These are phyloP conservation scores for Hirschfeldia incana DNA, from an alignment of 345 rosid genomes.

Conservation along the genomic window DNA sequence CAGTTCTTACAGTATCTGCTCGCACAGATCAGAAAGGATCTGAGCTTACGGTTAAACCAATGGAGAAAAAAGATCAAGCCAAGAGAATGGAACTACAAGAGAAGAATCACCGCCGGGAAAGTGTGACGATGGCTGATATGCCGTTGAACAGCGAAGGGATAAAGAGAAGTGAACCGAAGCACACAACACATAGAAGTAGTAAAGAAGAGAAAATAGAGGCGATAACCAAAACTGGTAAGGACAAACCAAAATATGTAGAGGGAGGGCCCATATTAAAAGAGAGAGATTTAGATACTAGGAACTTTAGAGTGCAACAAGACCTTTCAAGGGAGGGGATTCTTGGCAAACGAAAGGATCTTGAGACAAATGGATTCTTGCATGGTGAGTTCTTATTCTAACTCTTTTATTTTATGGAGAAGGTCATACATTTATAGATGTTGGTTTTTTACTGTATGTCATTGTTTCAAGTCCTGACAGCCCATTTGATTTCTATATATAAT, in stretches of 20 bases:
- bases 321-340: constrained; percentile 35
- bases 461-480: constrained; percentile 6
- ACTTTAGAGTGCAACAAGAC: background rate
- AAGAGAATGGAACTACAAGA: constrained; percentile 44
- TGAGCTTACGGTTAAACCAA: constrained; percentile 36
- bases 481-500: background rate
- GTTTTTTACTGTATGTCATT: background rate
- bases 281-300: constrained; percentile 23
- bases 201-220: constrained; percentile 43
- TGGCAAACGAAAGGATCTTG: constrained; percentile 61
- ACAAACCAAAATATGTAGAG: constrained; percentile 40
- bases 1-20: constrained; percentile 29
- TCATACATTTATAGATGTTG: background rate
- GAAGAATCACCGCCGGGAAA: constrained; percentile 41
- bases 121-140: constrained; percentile 38
- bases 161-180: constrained; percentile 46
- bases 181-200: constrained; percentile 38
- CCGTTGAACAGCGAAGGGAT: constrained; percentile 40
- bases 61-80: constrained; percentile 46
- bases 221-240: constrained; percentile 37
- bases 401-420: background rate
- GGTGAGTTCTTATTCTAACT: constrained; percentile 52
- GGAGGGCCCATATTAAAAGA: constrained; percentile 34
- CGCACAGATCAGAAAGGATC: constrained; percentile 43
- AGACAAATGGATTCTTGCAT: constrained; percentile 59